These are phyloP conservation scores for Alloteropsis semialata DNA, from an alignment of 176 grass and related monocot species.

Conservation along the genomic window DNA sequence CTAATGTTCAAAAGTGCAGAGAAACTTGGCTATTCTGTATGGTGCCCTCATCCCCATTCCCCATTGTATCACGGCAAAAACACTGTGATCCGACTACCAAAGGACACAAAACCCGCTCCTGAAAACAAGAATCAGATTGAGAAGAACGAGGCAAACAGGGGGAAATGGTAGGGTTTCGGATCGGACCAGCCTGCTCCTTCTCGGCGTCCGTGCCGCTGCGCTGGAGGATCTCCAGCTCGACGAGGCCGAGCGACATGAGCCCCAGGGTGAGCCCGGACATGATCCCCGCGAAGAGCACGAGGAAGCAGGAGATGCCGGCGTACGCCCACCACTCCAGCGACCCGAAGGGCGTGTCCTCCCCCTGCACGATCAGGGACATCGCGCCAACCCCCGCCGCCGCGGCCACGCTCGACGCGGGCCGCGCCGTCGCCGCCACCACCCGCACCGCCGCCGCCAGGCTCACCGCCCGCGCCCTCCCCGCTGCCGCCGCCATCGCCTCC, in stretches of 20 bases:
- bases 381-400: constrained; percentile 28
- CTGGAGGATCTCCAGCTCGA: constrained; percentile 99
- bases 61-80: neutral
- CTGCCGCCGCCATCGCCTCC: constrained; percentile 19
- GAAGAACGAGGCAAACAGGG: neutral
- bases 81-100: neutral
- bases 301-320: constrained; percentile 77
- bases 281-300: constrained; percentile 97
- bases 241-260: constrained; percentile 97
- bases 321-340: constrained; percentile 66
- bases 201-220: constrained; percentile 80
- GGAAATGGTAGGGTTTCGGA: constrained; percentile 14
- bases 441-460: constrained; percentile 33
- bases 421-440: constrained; percentile 46
- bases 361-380: constrained; percentile 32
- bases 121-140: constrained; percentile 6
- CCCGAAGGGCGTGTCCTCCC: constrained; percentile 79
- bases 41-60: neutral
- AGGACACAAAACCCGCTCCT: neutral
- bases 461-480: constrained; percentile 25
- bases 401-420: constrained; percentile 45
- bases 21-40: neutral
- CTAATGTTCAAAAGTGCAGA: constrained; percentile 2
- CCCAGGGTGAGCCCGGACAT: constrained; percentile 99
- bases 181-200: constrained; percentile 90